Percentiles rank a stretch among this genome's conserved stretches.
Conservation (phyloP, 192 early-diverging fungal species). For the Funneliformis mosseae region DNA sequence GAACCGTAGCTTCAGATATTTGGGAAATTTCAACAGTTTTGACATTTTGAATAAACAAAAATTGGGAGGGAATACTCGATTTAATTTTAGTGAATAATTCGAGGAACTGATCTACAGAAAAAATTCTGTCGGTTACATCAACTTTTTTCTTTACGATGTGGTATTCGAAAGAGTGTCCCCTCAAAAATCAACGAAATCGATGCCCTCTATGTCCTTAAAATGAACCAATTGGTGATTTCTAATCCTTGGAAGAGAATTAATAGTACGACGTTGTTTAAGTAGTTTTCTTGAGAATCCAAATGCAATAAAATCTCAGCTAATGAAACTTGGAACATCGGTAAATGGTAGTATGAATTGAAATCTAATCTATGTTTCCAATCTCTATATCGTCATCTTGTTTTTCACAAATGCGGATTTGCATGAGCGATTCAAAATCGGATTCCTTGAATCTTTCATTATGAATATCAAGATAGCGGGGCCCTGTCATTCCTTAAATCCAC, state of each 20-base stretch:
- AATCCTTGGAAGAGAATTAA: not conserved
- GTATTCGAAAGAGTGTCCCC: constrained; percentile 37
- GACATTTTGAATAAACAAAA: constrained; percentile 23
- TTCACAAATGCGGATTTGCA: constrained; percentile 32
- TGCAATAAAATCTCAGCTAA: constrained; percentile 22
- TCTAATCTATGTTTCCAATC: constrained; percentile 14
- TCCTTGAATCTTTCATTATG: constrained; percentile 33
- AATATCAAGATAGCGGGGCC: constrained; percentile 38
- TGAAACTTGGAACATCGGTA: constrained; percentile 35
- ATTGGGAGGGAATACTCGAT: not conserved
- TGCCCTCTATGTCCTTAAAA: too few species aligned
- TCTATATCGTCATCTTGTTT: not conserved
- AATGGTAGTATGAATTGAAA: constrained; percentile 36
- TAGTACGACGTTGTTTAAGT: not conserved
- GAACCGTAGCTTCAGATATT: too few species aligned
- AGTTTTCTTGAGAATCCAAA: constrained; percentile 35
- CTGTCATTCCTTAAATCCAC: constrained; percentile 33
- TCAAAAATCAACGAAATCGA: constrained; percentile 30
- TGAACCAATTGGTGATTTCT: constrained; percentile 20
- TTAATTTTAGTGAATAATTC: not conserved
- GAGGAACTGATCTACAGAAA: not conserved
- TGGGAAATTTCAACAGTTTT: constrained; percentile 25
- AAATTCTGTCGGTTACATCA: not conserved
- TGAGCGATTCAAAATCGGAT: constrained; percentile 26
- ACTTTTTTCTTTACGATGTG: constrained; percentile 1